A percentile compares a stretch with the other conserved stretches of the same genome.
phyloP scores from a whole-genome alignment of 331 rosid genomes.

The Quercus phellos region DNA sequence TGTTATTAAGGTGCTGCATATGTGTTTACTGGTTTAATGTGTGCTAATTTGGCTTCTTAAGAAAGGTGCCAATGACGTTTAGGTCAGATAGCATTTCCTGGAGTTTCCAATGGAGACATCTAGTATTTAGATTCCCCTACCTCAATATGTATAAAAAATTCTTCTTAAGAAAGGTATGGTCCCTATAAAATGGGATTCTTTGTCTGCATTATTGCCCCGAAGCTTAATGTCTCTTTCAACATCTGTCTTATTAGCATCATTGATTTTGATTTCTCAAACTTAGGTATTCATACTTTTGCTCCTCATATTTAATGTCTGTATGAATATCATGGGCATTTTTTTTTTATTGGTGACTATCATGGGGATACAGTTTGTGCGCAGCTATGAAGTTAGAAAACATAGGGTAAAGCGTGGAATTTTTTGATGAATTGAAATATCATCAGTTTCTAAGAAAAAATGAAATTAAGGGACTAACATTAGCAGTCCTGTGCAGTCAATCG shows the following conservation, averaged over 20 bases:
- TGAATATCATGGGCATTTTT: not conserved
- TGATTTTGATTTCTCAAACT: not conserved
- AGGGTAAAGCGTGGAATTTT: not conserved
- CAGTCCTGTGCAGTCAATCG: not conserved
- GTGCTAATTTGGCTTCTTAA: not conserved
- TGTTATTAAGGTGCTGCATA: slow-evolving; percentile 17
- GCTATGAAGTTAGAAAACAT: not conserved
- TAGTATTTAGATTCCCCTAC: too few relatives aligned
- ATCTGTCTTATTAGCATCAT: not conserved
- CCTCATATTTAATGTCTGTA: not conserved
- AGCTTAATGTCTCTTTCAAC: not conserved
- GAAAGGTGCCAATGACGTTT: not conserved
- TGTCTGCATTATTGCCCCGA: not conserved
- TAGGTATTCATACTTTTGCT: not conserved
- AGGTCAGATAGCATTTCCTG: too few relatives aligned
- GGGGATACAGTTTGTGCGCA: not conserved
- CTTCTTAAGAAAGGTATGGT: not conserved
- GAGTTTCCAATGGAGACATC: too few relatives aligned
- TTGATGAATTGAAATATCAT: not conserved
- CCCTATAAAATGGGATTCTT: not conserved
- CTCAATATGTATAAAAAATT: too few relatives aligned
- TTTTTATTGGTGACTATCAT: not conserved
- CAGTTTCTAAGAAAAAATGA: not conserved
- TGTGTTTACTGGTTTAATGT: not conserved
- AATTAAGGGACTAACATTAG: not conserved